Evolutionary conservation across 2,329 filamentous ascomycete genomes (phyloP).

Genomic region (Endothia cerciana): DNA sequence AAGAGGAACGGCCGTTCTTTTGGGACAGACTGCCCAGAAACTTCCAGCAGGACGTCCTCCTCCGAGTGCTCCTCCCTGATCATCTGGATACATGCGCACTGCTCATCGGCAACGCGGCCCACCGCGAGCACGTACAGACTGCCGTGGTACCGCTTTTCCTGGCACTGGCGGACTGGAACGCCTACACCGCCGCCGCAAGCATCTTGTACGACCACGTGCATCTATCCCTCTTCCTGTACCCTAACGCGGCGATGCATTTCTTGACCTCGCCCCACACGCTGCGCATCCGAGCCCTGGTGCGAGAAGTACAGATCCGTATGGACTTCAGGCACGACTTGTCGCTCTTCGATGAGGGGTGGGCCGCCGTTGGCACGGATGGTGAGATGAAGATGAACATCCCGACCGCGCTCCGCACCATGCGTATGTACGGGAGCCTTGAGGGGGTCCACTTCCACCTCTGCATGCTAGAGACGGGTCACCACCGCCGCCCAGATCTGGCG

Average conservation of each 20-base stretch:
- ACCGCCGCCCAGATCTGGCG: not conserved
- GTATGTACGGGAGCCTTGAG: slow-evolving; percentile 9
- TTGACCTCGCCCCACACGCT: slow-evolving; percentile 12
- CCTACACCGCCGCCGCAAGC: slow-evolving; percentile 9
- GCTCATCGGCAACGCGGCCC: slow-evolving; percentile 5
- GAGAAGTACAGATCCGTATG: slow-evolving; percentile 6
- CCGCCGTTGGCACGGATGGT: not conserved
- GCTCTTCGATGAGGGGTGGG: slow-evolving; percentile 20
- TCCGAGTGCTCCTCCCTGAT: slow-evolving; percentile 8
- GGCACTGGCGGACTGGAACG: slow-evolving; percentile 15
- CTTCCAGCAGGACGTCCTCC: slow-evolving; percentile 16
- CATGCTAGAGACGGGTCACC: not conserved
- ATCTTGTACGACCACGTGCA: slow-evolving; percentile 20
- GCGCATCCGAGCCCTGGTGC: slow-evolving; percentile 15
- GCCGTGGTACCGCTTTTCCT: slow-evolving; percentile 20
- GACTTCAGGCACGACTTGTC: slow-evolving; percentile 16
- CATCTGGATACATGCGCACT: not conserved
- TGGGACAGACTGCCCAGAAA: slow-evolving; percentile 16
- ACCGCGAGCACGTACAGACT: slow-evolving; percentile 5
- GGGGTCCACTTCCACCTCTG: not conserved
- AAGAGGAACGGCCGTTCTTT: not conserved
- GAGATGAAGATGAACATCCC: slow-evolving; percentile 16
- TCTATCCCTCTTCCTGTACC: not conserved
- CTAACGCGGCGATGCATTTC: slow-evolving; percentile 19
- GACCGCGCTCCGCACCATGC: slow-evolving; percentile 23